Base-by-base conservation (phyloP, 2,329 filamentous ascomycete genomes). In the Colletotrichum graminicola region DNA sequence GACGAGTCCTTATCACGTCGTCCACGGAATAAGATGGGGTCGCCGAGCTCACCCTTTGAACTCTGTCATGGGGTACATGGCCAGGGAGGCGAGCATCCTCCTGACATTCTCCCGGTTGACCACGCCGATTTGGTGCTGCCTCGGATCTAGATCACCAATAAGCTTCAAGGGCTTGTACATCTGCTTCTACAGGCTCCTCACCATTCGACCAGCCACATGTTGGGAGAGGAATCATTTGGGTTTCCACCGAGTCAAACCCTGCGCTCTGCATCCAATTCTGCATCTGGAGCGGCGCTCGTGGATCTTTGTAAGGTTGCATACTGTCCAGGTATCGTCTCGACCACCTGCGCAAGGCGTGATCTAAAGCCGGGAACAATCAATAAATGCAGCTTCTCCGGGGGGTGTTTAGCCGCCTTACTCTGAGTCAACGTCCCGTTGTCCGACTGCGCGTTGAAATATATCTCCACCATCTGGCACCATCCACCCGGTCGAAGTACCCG, bases 391-490 rank as follows among this genome's bases (percentile, higher is more conserved):
- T 34, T 32, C 49, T 41, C 16, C 21, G 39, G 23, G 62, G 18
- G 10, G n/a, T n/a, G n/a, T n/a, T 14, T 36, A 36, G 14, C 11
- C 12, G 45, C 59, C 85, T 79, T 77, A 87, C 89, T 85, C 62
- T 91, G 86, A 14, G 89, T 91, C 75, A 96, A 82, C n/a, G 89
- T 90, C 6, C 94, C 94, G 76, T 93, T 97, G 75, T 95, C 90
- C 0, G 94, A 97, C 79, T 97, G 95, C 34, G 93, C 90, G 74
- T 94, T 94, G 79, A 91, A 92, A 77, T 97, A 94, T 76, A 95
- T 88, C 78, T 97, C 95, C n/a, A 93, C 89, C 87, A 97, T 91
- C 78, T 97, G 94, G 71, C 93, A 88, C 94, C 94, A 97, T 1
- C 95, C 94, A 2, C 91, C 92, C 7, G 90, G 91, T 62, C 89